Evolutionary conservation across 78 protist species (phyloP).

Genomic region (Planoprotostelium fungivorum): DNA sequence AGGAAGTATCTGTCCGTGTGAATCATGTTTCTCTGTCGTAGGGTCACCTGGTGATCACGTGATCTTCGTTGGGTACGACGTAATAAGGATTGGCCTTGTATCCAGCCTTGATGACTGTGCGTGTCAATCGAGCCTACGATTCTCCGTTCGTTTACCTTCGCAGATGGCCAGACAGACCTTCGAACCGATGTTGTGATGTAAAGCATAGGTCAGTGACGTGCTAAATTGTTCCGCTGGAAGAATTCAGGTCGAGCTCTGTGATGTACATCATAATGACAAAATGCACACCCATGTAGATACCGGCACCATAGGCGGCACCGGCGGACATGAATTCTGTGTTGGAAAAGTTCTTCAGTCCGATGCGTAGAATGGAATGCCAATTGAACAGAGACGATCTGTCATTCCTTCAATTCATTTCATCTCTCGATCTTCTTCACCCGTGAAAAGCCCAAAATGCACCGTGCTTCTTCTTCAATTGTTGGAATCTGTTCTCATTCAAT

Average conservation of each 20-base stretch:
- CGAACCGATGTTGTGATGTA: not conserved
- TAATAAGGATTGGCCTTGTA: conserved; percentile 7
- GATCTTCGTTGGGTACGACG: not conserved
- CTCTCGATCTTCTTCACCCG: not conserved
- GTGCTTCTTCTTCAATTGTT: not conserved
- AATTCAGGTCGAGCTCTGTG: not conserved
- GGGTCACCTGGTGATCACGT: not conserved
- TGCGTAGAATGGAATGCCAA: conserved; percentile 3
- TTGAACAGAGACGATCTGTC: not conserved
- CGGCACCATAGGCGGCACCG: conserved; percentile 4
- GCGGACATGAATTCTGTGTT: not conserved
- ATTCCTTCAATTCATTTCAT: not conserved
- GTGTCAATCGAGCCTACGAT: not conserved
- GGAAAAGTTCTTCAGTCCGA: conserved; percentile 1
- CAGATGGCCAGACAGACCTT: not conserved
- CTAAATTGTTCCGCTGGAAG: not conserved
- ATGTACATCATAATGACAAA: not conserved
- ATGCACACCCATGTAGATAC: conserved; percentile 3
- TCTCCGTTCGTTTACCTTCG: not conserved
- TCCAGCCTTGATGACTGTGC: conserved; percentile 3
- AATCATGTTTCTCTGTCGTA: no score
- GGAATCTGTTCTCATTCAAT: not conserved
- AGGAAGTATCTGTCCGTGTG: no score
- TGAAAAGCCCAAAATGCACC: conserved; percentile 8
- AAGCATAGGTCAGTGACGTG: not conserved